A percentile compares a stretch with the other conserved stretches of the same genome.
Conservation (phyloP, 148 eudicot species). For the Pouteria glomerata region DNA sequence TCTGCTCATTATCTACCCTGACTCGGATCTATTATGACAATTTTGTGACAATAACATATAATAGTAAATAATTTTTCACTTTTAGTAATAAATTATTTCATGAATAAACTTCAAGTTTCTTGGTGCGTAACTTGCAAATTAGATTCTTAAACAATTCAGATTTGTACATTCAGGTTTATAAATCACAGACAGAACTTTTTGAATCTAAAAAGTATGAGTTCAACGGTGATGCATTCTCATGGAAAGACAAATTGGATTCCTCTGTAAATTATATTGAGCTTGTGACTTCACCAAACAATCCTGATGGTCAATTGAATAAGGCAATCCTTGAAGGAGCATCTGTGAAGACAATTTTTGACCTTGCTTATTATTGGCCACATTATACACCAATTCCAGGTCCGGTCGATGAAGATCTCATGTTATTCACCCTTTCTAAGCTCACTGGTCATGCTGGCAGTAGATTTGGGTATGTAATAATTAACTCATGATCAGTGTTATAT, state of each 20-base stretch:
- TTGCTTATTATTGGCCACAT: slow-evolving; percentile 67
- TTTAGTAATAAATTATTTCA: too few species aligned
- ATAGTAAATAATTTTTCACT: too few species aligned
- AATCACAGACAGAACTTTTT: slow-evolving; percentile 39
- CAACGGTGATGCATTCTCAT: slow-evolving; percentile 38
- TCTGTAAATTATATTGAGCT: slow-evolving; percentile 32
- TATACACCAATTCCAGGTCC: slow-evolving; percentile 49
- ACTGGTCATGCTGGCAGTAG: slow-evolving; percentile 67
- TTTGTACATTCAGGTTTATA: slow-evolving; percentile 30
- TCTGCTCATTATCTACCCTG: too few species aligned
- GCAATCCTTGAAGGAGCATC: slow-evolving; percentile 32
- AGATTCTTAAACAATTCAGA: too few species aligned
- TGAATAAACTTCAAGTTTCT: too few species aligned
- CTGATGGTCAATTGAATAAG: slow-evolving; percentile 37
- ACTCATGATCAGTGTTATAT: neutral
- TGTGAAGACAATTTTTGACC: slow-evolving; percentile 41
- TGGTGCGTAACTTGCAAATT: too few species aligned
- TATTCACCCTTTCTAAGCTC: slow-evolving; percentile 53
- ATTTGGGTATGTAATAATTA: slow-evolving; percentile 41
- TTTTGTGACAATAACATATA: too few species aligned
- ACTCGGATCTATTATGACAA: too few species aligned
- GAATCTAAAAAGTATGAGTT: slow-evolving; percentile 27
- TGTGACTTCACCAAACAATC: slow-evolving; percentile 65
- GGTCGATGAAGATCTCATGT: slow-evolving; percentile 49
- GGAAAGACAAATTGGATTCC: slow-evolving; percentile 27